These are phyloP conservation scores for Paraurostyla sp. DNA, from an alignment of 73 alveolate species.

Conservation along the genomic window DNA sequence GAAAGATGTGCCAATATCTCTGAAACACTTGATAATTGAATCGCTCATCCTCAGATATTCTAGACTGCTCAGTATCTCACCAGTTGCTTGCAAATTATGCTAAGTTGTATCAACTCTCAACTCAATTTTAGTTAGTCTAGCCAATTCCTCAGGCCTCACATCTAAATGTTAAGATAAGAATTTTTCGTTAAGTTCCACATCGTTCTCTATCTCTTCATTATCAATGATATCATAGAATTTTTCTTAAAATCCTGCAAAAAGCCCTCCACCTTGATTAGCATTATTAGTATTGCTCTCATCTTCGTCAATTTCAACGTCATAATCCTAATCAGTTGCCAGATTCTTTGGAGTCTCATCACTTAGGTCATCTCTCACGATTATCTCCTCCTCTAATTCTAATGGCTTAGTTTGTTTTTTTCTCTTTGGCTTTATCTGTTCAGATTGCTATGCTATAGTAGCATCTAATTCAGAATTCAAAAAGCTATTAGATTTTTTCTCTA, in stretches of 20 bases:
- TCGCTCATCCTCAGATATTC: conserved; percentile 63
- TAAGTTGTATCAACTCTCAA: conserved; percentile 65
- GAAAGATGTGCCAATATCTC: conserved; percentile 73
- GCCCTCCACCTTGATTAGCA: conserved; percentile 14
- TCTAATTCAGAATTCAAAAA: not conserved
- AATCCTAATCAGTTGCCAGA: not conserved
- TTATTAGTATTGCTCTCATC: not conserved
- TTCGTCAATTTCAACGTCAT: not conserved
- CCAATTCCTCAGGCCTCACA: conserved; percentile 47
- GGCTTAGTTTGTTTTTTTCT: not conserved
- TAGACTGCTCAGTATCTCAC: conserved; percentile 55
- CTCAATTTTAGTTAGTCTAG: conserved; percentile 56
- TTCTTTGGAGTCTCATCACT: conserved; percentile 21
- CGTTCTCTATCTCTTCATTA: conserved; percentile 56
- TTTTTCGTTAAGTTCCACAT: conserved; percentile 56
- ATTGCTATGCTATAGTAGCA: not conserved
- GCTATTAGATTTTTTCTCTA: not conserved
- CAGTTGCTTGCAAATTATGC: conserved; percentile 53
- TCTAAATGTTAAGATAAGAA: conserved; percentile 48
- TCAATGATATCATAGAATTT: conserved; percentile 50
- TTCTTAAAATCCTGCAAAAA: conserved; percentile 38
- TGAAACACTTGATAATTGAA: conserved; percentile 53
- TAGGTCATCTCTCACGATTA: not conserved
- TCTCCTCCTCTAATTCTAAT: not conserved
- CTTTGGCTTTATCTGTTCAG: not conserved